Evolutionary conservation across 2,329 filamentous ascomycete species (phyloP), one percentile per base, ranked within the genome.

Genomic region (Sclerotinia glacialis): DNA sequence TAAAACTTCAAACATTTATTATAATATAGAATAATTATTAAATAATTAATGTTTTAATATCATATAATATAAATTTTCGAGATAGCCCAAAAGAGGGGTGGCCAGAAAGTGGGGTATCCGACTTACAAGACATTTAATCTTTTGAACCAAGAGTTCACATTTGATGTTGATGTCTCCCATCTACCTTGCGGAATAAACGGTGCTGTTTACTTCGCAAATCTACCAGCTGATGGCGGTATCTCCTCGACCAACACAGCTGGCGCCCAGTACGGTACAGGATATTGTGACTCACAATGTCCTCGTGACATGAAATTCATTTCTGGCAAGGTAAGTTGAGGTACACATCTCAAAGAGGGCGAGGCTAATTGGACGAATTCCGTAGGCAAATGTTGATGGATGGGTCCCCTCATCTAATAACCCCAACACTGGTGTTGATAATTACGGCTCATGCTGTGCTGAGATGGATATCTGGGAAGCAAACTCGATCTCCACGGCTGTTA

Each of bases 101-200:
- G n/a, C n/a, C n/a, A n/a, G n/a, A n/a, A n/a, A n/a, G n/a, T n/a
- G n/a, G n/a, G n/a, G n/a, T n/a, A n/a, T n/a, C n/a, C n/a, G n/a
- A n/a, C n/a, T n/a, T n/a, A 91, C 77, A 79, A 89, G 78, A 82
- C 84, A 74, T 87, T 90, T 78, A 82, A 85, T 67, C 80, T 90
- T 67, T 80, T 86, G 64, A 86, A 86, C 78, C 83, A 88, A 74
- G 89, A 91, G 77, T 87, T 91, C 78, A 88, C 86, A 65, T 90
- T 91, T 69, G 88, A 90, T 65, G 88, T 90, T 34, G 89, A 91
- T 75, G 85, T 89, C 54, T 89, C 87, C 50, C 83, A 83, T 74
- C 80, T 90, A 26, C 83, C 85, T 68, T 92, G 89, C 73, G 89
- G 89, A 68, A 78, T 91, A 67, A 91, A 92, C 77, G 89, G 88